Percentiles rank a stretch among this genome's conserved stretches.
Evolutionary conservation across 2,329 filamentous ascomycete genomes (phyloP).

Genomic region (Paracoccidioides lutzii): DNA sequence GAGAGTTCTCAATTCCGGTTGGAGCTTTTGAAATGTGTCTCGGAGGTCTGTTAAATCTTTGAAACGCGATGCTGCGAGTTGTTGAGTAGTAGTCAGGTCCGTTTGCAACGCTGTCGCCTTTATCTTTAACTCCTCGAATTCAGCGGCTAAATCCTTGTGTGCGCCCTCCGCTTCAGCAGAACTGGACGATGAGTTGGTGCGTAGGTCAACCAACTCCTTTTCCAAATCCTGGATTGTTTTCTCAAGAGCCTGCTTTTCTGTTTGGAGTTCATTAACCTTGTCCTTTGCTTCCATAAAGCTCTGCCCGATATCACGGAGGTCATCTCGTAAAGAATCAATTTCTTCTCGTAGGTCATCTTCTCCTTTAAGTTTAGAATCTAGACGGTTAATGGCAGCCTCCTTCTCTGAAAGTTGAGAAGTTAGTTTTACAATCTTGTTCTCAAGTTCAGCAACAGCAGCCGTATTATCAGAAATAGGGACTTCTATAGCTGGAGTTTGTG

Average conservation of each 20-base stretch:
- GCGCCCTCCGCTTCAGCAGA: constrained; percentile 39
- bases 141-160: constrained; percentile 43
- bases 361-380: constrained; percentile 60
- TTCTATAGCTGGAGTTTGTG: constrained; percentile 20
- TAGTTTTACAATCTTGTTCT: constrained; percentile 25
- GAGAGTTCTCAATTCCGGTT: constrained; percentile 70
- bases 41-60: constrained; percentile 74
- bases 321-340: constrained; percentile 69
- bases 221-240: constrained; percentile 55
- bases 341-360: constrained; percentile 70
- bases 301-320: constrained; percentile 64
- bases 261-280: constrained; percentile 54
- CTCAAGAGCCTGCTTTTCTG: constrained; percentile 55
- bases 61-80: constrained; percentile 74
- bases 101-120: constrained; percentile 61
- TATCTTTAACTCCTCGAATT: constrained; percentile 59
- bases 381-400: constrained; percentile 56
- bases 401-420: constrained; percentile 39
- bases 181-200: constrained; percentile 33
- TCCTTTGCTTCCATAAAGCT: constrained; percentile 77
- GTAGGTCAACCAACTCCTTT: constrained; percentile 51
- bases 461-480: not conserved
- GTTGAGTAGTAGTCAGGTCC: constrained; percentile 73
- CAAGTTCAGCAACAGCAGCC: constrained; percentile 14
- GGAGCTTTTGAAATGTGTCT: constrained; percentile 68